These are phyloP conservation scores for Biscutella laevigata DNA, from an alignment of 441 rosid species.

Conservation along the genomic window DNA sequence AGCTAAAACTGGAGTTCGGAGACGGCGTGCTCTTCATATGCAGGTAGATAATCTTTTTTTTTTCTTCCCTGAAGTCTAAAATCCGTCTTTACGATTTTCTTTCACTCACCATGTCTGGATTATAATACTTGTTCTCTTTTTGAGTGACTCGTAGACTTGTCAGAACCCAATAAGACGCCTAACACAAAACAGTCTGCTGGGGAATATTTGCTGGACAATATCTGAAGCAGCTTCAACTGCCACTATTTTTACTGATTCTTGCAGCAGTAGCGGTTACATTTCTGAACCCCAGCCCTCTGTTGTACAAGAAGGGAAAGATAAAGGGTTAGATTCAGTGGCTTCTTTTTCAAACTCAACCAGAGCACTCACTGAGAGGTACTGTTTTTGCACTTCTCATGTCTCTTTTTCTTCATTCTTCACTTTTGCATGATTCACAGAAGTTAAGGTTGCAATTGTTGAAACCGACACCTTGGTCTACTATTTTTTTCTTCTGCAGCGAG, in stretches of 20 bases:
- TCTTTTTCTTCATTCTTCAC: neutral
- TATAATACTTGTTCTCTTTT: neutral
- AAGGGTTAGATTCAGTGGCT: slow-evolving; percentile 58
- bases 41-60: slow-evolving; percentile 36
- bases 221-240: slow-evolving; percentile 82
- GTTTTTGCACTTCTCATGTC: neutral
- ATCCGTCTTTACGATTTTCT: neutral
- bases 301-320: slow-evolving; percentile 49
- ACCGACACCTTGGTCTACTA: neutral
- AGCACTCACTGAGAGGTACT: slow-evolving; percentile 70
- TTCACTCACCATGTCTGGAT: neutral
- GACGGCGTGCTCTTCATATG: slow-evolving; percentile 75
- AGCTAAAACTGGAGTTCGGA: slow-evolving; percentile 76
- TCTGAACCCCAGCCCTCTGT: slow-evolving; percentile 40
- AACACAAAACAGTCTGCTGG: slow-evolving; percentile 79
- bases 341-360: slow-evolving; percentile 72
- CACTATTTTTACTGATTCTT: slow-evolving; percentile 64
- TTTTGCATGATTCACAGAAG: neutral
- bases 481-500: slow-evolving; percentile 47
- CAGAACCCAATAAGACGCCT: slow-evolving; percentile 77
- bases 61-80: neutral
- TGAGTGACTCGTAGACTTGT: slow-evolving; percentile 50
- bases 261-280: slow-evolving; percentile 43
- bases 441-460: neutral
- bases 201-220: slow-evolving; percentile 87